Evolutionary conservation across 345 rosid species (phyloP), one percentile per base, ranked within the genome.

Genomic region (Viola odorata): DNA sequence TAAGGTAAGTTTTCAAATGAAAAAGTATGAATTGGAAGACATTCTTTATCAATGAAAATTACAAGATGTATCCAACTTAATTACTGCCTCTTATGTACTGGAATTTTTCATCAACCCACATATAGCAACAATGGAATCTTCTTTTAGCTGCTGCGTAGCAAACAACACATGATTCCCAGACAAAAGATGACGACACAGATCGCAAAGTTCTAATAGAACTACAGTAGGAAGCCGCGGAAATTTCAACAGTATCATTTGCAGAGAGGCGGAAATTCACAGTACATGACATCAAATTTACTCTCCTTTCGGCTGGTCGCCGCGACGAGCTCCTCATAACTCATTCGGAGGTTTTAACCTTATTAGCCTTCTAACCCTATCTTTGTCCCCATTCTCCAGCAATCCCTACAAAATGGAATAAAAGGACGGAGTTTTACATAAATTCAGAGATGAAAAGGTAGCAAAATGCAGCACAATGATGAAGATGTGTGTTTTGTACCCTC

Each of bases 281-380:
- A 59, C 37, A 41, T 38, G 32, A 12, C 59, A 23, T 38, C 16
- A 12, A 32, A 8, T 42, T 41, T 16, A 2, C 47, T 53, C 57
- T 41, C 71, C 60, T 16, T 55, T 61, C 23, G 42, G 41, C 50
- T 40, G 36, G 50, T 59, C 44, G 17, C 14, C 14, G 50, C 45
- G 53, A 48, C 6, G 37, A 16, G 57, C 56, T 37, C 53, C 39
- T 86, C 79, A 94, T 69, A 81, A 69, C 65, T 87, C 99, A 0
- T 85, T 81, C 0, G 97, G 99, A 77, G 99, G 96, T 68, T 91
- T 94, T 72, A 88, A 66, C 65, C 96, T 84, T 42, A 81, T 63
- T 49, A 88, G 74, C 67, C 97, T 88, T 70, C 81, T 88, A 75
- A 94, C 84, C 75, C 95, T 77, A 45, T 94, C 97, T 63, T 78